These are phyloP conservation scores for Umbelopsis vinacea DNA, from an alignment of 192 early-diverging fungal genomes.

Conservation along the genomic window DNA sequence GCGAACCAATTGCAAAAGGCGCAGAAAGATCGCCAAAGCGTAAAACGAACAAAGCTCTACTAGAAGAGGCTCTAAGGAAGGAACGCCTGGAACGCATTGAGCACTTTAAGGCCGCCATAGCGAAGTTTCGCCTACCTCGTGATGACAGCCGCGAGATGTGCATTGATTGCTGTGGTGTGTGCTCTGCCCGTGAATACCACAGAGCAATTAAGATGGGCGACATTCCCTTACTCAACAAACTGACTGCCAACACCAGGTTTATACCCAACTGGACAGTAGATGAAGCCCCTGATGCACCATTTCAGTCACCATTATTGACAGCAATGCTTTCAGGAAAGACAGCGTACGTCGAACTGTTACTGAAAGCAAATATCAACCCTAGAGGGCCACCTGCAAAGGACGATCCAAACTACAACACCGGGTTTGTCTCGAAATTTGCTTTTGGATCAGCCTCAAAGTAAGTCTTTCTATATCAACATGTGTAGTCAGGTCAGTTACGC, in stretches of 20 bases:
- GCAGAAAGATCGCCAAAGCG: background rate
- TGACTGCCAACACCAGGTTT: constrained; percentile 3
- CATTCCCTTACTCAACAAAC: constrained; percentile 3
- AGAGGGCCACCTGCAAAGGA: constrained; percentile 10
- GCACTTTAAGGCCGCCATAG: background rate
- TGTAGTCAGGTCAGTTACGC: background rate
- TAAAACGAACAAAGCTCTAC: background rate
- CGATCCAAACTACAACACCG: constrained; percentile 16
- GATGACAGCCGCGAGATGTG: background rate
- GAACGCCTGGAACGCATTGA: background rate
- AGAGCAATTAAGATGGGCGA: constrained; percentile 38
- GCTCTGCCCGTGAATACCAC: constrained; percentile 45
- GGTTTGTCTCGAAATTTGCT: constrained; percentile 8
- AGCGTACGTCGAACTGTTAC: constrained; percentile 10
- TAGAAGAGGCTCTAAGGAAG: background rate
- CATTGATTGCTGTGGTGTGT: constrained; percentile 49
- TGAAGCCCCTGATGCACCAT: background rate
- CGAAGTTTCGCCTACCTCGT: background rate
- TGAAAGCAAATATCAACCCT: background rate
- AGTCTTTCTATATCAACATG: background rate
- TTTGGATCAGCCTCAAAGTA: constrained; percentile 24
- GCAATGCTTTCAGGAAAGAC: constrained; percentile 27
- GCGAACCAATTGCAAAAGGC: background rate
- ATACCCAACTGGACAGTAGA: constrained; percentile 20
- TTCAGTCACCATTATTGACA: background rate